Conservation (phyloP, 257 asterid genomes). For the Solanum arcanum region DNA sequence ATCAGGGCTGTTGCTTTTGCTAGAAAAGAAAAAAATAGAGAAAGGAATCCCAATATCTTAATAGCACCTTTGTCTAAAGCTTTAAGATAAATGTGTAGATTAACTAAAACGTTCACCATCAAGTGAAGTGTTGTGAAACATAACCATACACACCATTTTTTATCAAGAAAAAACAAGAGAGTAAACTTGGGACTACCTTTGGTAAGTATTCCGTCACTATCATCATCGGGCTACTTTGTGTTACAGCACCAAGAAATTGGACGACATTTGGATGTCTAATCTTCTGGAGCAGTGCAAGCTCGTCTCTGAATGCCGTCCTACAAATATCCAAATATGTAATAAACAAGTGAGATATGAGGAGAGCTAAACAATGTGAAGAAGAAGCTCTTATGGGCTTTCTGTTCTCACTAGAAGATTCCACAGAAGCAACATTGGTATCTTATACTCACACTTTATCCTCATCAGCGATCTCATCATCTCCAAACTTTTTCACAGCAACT, state of each 20-base stretch:
- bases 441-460: slow-evolving; percentile 86
- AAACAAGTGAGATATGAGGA: not conserved
- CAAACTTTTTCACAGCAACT: slow-evolving; percentile 83
- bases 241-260: slow-evolving; percentile 97
- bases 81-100: not conserved
- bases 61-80: too few species aligned
- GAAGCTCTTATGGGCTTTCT: not conserved
- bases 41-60: not conserved
- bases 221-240: slow-evolving; percentile 98
- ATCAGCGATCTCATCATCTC: slow-evolving; percentile 58
- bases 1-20: not conserved
- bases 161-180: not conserved
- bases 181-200: slow-evolving; percentile 36
- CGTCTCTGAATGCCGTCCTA: slow-evolving; percentile 80
- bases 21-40: not conserved
- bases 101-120: not conserved
- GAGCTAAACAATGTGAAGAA: not conserved
- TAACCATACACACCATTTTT: not conserved
- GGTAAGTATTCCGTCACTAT: slow-evolving; percentile 95
- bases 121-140: not conserved
- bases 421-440: not conserved
- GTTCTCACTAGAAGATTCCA: not conserved
- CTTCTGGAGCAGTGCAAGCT: slow-evolving; percentile 89
- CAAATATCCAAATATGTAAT: slow-evolving; percentile 1
- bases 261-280: slow-evolving; percentile 93